Base-by-base conservation (phyloP, 2,329 filamentous ascomycete species). In the Diaporthe amygdali region DNA sequence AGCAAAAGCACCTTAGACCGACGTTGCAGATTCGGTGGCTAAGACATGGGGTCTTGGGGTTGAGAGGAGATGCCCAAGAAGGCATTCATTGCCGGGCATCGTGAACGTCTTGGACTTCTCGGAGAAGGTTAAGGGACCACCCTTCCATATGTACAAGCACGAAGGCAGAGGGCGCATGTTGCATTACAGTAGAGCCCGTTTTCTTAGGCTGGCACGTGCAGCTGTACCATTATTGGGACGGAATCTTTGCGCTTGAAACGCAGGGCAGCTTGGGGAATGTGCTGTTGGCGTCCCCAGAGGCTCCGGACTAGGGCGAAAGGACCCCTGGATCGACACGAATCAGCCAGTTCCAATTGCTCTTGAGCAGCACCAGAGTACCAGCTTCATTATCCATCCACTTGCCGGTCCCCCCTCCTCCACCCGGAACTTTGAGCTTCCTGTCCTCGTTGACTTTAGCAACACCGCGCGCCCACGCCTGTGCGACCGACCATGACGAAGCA, bases 401-500 rank as follows among this genome's bases (percentile, higher is more conserved):
- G 30, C 66, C 66, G 51, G 30, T 14, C 34, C 64, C 39, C 66
- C 52, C 66, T 47, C 66, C 66, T 68, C 52, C 66, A 68, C 52
- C 66, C 52, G 66, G 66, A 68, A 68, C 66, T 68, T 20, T 68
- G 39, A n/a, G 37, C 30, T 56, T 68, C 44, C 41, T 47, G 22
- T 20, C 34, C 15, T 47, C n/a, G 27, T 34, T n/a, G 34, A 6
- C 52, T 49, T 22, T 34, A 37, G 59, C 59, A 63, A 27, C 59
- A 47, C 41, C 41, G 39, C 25, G 32, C 9, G 8, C 56, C 39
- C 39, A 61, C 56, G 56, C 39, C 37, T 46, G 56, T 61, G 56
- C 56, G 39, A 46, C 56, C 10, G 47, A 76, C 47, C 27, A 78
- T 77, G 76, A 74, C 73, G 22, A 75, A 76, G 71, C 76, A 76